Percentiles rank a stretch among this genome's conserved stretches.
Evolutionary conservation across 1,139 yeast genomes (phyloP).

Genomic region (Zygoascus hellenicus): DNA sequence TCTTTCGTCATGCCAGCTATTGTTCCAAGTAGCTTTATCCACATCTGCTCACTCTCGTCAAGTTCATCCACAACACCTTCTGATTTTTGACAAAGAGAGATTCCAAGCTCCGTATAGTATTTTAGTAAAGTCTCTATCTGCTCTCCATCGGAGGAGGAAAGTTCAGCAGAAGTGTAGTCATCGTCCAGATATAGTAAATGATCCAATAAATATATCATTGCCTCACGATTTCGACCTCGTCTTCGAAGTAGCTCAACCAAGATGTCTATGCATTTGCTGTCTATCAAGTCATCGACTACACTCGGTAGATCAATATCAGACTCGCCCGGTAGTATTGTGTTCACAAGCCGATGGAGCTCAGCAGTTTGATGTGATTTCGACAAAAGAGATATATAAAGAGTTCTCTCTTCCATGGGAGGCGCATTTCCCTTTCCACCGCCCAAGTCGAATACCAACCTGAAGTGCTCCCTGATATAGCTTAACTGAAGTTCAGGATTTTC

Average conservation of each 20-base stretch:
- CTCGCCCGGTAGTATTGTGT: slow-evolving; percentile 20
- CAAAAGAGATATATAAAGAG: slow-evolving; percentile 26
- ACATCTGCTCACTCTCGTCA: slow-evolving; percentile 22
- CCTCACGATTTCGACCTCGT: slow-evolving; percentile 28
- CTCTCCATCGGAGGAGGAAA: neutral
- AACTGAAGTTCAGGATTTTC: slow-evolving; percentile 21
- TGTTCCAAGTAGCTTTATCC: slow-evolving; percentile 30
- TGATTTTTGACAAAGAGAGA: slow-evolving; percentile 25
- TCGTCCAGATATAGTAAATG: slow-evolving; percentile 23
- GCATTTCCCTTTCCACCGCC: slow-evolving; percentile 14
- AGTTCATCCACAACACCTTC: slow-evolving; percentile 9
- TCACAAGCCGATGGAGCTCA: slow-evolving; percentile 23
- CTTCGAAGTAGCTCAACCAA: slow-evolving; percentile 27
- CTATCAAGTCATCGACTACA: slow-evolving; percentile 29
- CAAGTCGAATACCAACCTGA: slow-evolving; percentile 16
- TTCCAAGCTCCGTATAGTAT: slow-evolving; percentile 26
- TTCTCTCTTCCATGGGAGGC: slow-evolving; percentile 24
- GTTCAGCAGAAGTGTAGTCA: slow-evolving; percentile 12
- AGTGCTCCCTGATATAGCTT: slow-evolving; percentile 22
- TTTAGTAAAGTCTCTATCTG: slow-evolving; percentile 15
- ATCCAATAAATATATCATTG: slow-evolving; percentile 32
- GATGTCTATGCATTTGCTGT: slow-evolving; percentile 27
- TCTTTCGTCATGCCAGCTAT: slow-evolving; percentile 23
- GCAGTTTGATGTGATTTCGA: slow-evolving; percentile 19
- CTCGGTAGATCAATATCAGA: slow-evolving; percentile 31